A percentile compares a stretch with the other conserved stretches of the same genome.
Conservation (phyloP, 192 early-diverging fungal species). For the Backusella macrospora region DNA sequence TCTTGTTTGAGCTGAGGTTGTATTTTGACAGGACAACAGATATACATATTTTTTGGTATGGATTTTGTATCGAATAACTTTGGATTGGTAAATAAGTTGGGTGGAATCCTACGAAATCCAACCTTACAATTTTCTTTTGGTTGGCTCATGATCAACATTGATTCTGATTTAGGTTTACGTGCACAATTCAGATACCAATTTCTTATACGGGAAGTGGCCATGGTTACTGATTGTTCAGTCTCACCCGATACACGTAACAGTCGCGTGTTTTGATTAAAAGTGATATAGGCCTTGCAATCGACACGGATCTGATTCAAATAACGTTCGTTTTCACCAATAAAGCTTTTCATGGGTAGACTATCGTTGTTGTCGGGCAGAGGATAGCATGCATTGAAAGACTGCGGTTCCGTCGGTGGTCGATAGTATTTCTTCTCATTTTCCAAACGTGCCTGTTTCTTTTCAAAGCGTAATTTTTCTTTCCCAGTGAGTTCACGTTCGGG, state of each 20-base stretch:
- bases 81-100: background rate
- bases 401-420: conserved; percentile 11
- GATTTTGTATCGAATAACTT: background rate
- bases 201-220: conserved; percentile 38
- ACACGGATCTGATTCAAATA: conserved; percentile 40
- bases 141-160: conserved; percentile 20
- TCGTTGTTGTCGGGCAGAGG: conserved; percentile 24
- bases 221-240: conserved; percentile 11
- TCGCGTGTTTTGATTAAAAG: conserved; percentile 30
- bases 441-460: conserved; percentile 28
- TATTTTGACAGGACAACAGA: background rate
- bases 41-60: background rate
- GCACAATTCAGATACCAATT: conserved; percentile 39
- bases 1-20: background rate
- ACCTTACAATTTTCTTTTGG: conserved; percentile 17
- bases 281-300: conserved; percentile 43
- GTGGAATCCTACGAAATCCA: conserved; percentile 14
- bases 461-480: conserved; percentile 25
- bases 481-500: conserved; percentile 42
- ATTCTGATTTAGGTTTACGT: conserved; percentile 7
- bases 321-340: conserved; percentile 39
- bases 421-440: conserved; percentile 29
- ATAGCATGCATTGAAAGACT: conserved; percentile 30
- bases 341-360: conserved; percentile 21
- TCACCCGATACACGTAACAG: conserved; percentile 31